These are phyloP conservation scores for Saitoella complicata DNA, from an alignment of 805 yeast species.

Conservation along the genomic window DNA sequence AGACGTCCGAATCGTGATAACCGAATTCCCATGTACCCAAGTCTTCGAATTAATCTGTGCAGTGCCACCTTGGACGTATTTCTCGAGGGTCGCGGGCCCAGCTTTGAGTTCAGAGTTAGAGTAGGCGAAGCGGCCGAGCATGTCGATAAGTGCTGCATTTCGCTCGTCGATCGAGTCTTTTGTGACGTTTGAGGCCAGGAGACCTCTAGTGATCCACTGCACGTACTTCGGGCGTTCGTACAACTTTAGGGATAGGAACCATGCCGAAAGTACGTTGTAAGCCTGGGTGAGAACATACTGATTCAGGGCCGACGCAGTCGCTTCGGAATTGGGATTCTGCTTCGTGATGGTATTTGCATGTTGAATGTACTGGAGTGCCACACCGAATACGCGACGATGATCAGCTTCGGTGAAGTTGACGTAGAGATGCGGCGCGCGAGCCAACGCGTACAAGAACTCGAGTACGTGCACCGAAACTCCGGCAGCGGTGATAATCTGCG, in stretches of 20 bases:
- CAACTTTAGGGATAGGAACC: constrained; percentile 52
- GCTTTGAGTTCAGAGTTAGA: constrained; percentile 16
- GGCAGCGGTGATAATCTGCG: constrained; percentile 50
- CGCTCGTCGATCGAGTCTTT: constrained; percentile 28
- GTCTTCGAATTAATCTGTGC: constrained; percentile 15
- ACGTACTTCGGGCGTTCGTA: constrained; percentile 43
- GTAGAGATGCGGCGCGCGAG: constrained; percentile 49
- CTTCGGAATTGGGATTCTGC: background rate
- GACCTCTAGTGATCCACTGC: constrained; percentile 44
- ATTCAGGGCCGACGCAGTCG: background rate
- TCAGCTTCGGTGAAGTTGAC: constrained; percentile 64
- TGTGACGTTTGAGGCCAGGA: constrained; percentile 22
- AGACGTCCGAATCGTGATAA: constrained; percentile 42
- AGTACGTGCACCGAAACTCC: constrained; percentile 57
- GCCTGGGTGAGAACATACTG: constrained; percentile 44
- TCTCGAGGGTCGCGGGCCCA: too few relatives aligned
- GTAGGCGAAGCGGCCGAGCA: constrained; percentile 49
- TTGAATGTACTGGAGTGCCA: constrained; percentile 65
- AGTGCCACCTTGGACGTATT: too few relatives aligned
- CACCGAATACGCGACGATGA: constrained; percentile 63
- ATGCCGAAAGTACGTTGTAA: constrained; percentile 47
- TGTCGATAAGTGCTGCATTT: constrained; percentile 48
- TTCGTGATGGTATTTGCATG: constrained; percentile 33
- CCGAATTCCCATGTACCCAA: constrained; percentile 48
- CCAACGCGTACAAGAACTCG: constrained; percentile 53